Evolutionary conservation across 129 eudicot genomes (phyloP).

Genomic region (Silybum marianum): DNA sequence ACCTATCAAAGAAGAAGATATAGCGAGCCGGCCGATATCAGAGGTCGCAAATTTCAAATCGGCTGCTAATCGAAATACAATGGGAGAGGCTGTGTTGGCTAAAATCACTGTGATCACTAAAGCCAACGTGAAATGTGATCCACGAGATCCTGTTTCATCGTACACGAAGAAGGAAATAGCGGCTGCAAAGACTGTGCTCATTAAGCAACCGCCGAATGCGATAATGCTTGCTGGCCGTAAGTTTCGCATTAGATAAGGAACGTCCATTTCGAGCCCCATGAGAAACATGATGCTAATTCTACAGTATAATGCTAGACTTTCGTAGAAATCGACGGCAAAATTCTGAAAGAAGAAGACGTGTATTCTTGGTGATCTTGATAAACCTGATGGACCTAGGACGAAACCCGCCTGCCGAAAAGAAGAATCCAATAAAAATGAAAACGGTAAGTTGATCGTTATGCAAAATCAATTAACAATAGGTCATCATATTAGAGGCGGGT

Average conservation of each 20-base stretch:
- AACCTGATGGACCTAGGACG: conserved; percentile 81
- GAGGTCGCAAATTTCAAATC: conserved; percentile 76
- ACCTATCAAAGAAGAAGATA: conserved; percentile 60
- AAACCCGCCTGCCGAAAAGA: conserved; percentile 74
- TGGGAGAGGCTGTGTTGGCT: conserved; percentile 79
- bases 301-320: conserved; percentile 71
- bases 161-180: conserved; percentile 59
- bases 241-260: conserved; percentile 67
- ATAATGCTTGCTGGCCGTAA: conserved; percentile 55
- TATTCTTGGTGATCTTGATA: conserved; percentile 54
- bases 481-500: background rate
- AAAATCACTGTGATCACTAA: conserved; percentile 56
- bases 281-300: conserved; percentile 78
- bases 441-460: background rate
- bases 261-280: conserved; percentile 81
- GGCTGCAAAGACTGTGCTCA: conserved; percentile 65
- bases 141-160: conserved; percentile 55
- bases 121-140: conserved; percentile 45
- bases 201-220: conserved; percentile 54
- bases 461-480: background rate
- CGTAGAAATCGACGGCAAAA: conserved; percentile 70
- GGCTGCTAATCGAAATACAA: conserved; percentile 68
- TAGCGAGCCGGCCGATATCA: conserved; percentile 77
- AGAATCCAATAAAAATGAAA: background rate
- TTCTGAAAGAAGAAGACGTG: conserved; percentile 62